phyloP scores from a whole-genome alignment of 805 yeast genomes.

The Candida coleopterorum region DNA sequence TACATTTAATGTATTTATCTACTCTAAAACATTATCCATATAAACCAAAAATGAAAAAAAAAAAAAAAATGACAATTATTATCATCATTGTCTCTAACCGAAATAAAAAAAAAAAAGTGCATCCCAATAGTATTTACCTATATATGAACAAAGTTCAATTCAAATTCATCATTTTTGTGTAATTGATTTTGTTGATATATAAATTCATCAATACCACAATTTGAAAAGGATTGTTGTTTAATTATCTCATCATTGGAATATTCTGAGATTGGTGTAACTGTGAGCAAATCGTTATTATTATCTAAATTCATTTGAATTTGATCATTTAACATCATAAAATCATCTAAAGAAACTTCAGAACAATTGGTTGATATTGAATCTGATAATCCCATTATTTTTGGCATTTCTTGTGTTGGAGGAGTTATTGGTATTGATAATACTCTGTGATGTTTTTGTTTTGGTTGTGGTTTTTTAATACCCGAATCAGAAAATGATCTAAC shows the following conservation, averaged over 20 bases:
- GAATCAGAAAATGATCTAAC: constrained; percentile 23
- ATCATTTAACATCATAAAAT: constrained; percentile 23
- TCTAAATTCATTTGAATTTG: constrained; percentile 12
- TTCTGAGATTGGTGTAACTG: constrained; percentile 20
- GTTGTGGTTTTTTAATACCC: constrained; percentile 8
- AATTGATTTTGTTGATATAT: constrained; percentile 9
- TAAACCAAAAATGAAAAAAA: no score
- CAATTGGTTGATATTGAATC: constrained; percentile 4
- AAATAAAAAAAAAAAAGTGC: not conserved
- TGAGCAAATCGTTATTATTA: no score
- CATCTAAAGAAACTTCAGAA: constrained; percentile 20
- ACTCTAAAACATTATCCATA: no score
- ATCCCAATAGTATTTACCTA: not conserved
- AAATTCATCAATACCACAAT: constrained; percentile 19
- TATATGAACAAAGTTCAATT: constrained; percentile 12
- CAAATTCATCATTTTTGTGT: constrained; percentile 24
- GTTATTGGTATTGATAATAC: constrained; percentile 5
- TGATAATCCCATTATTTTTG: constrained; percentile 1
- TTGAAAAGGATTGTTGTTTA: not conserved
- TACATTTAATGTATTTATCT: no score
- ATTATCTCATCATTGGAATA: constrained; percentile 15
- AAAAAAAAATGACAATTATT: no score
- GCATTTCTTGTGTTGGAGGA: not conserved
- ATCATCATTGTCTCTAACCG: not conserved
- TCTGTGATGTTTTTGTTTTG: constrained; percentile 3